Percentiles rank a stretch among this genome's conserved stretches.
phyloP scores from a whole-genome alignment of 2,329 filamentous ascomycete genomes.

The Apiospora arundinis region DNA sequence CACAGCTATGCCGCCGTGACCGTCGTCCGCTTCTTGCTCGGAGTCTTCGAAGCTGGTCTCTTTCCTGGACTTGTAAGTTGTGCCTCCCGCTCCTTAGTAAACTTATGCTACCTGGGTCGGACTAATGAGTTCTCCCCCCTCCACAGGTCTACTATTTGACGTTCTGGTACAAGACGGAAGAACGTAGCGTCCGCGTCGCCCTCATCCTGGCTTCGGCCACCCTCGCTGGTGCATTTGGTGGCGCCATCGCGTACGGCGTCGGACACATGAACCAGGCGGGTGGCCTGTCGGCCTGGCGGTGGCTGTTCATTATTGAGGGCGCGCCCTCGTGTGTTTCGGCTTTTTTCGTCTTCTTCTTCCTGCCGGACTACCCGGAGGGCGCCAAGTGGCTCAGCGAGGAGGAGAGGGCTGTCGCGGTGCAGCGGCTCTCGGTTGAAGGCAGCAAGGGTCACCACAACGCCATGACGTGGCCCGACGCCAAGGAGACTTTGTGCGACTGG shows the following conservation, averaged over 20 bases:
- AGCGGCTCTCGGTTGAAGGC: slow-evolving; percentile 50
- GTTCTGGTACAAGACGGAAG: slow-evolving; percentile 72
- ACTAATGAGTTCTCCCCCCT: background rate
- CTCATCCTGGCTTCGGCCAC: slow-evolving; percentile 72
- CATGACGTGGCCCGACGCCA: slow-evolving; percentile 71
- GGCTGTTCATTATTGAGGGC: slow-evolving; percentile 61
- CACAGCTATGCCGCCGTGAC: slow-evolving; percentile 65
- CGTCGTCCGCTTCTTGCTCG: slow-evolving; percentile 68
- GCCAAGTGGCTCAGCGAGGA: slow-evolving; percentile 64
- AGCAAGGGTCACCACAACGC: slow-evolving; percentile 64
- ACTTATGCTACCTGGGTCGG: too few species aligned
- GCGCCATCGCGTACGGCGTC: slow-evolving; percentile 74
- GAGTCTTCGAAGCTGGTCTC: slow-evolving; percentile 70
- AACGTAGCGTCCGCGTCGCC: slow-evolving; percentile 71
- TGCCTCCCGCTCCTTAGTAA: slow-evolving; percentile 35
- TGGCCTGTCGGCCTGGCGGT: slow-evolving; percentile 73
- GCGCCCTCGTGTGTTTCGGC: slow-evolving; percentile 56
- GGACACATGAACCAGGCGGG: slow-evolving; percentile 71
- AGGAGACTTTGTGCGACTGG: slow-evolving; percentile 68
- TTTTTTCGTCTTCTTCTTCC: slow-evolving; percentile 59
- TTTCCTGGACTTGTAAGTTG: slow-evolving; percentile 65
- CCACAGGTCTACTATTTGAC: slow-evolving; percentile 63
- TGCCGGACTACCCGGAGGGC: slow-evolving; percentile 70
- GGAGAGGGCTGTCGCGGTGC: slow-evolving; percentile 61
- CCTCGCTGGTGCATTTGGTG: slow-evolving; percentile 74